These are phyloP conservation scores for Haematococcus lacustris DNA, from an alignment of 139 green algal genomes.

Conservation along the genomic window DNA sequence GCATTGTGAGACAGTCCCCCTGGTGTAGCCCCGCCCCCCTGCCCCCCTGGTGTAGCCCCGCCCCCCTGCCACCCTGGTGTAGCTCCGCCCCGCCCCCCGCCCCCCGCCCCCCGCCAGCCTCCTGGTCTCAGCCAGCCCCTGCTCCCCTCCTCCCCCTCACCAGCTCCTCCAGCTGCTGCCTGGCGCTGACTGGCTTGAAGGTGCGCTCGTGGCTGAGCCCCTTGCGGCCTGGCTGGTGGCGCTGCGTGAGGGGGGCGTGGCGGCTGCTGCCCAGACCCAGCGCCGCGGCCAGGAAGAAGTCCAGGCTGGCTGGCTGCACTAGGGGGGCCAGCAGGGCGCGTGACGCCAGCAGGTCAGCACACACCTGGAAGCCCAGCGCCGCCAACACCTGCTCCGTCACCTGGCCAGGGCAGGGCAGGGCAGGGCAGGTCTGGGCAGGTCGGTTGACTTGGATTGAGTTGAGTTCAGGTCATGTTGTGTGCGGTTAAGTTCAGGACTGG, in stretches of 20 bases:
- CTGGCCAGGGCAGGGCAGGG: slow-evolving; percentile 28
- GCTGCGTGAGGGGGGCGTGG: slow-evolving; percentile 5
- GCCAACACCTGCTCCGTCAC: slow-evolving; percentile 67
- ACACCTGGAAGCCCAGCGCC: slow-evolving; percentile 48
- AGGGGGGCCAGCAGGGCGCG: slow-evolving; percentile 55
- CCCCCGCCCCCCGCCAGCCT: neutral
- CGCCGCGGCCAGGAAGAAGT: slow-evolving; percentile 57
- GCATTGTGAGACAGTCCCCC: neutral
- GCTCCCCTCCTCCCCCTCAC: slow-evolving; percentile 10
- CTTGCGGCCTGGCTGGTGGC: slow-evolving; percentile 36
- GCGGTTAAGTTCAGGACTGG: neutral
- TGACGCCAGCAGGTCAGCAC: slow-evolving; percentile 50
- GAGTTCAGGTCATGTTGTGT: neutral
- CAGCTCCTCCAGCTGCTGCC: slow-evolving; percentile 47
- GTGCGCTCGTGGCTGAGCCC: slow-evolving; percentile 79
- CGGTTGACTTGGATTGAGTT: neutral
- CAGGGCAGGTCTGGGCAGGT: neutral
- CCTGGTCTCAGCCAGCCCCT: neutral
- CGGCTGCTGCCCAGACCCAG: slow-evolving; percentile 21
- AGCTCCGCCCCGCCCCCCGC: neutral
- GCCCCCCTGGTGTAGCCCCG: neutral
- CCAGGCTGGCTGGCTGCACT: slow-evolving; percentile 38
- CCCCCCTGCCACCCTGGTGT: neutral
- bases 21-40: neutral
- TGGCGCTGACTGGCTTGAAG: slow-evolving; percentile 41